Evolutionary conservation across 2,329 filamentous ascomycete species (phyloP), one percentile per base, ranked within the genome.

Genomic region (Aspergillus amoenus): DNA sequence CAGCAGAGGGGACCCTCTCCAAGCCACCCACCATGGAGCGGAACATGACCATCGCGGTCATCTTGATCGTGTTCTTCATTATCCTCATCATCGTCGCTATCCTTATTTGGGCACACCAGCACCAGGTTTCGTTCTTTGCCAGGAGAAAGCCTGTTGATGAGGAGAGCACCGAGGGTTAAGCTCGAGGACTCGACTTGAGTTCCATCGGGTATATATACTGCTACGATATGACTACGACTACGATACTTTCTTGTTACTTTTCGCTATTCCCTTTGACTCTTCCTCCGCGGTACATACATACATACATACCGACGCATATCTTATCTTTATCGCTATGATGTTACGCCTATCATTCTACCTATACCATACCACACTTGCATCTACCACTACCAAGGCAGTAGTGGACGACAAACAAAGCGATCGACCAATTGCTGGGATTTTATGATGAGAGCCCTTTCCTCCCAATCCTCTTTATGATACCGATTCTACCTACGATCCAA

Each of bases 21-120:
- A 21, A 46, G 22, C 22, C 45, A n/a, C 37, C 46, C 60, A 72
- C 64, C 52, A 79, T 78, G 71, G 18, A 66, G 79, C 61, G 69
- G 71, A 81, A 81, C 68, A 72, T 79, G 64, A 70, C 76, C 63
- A 78, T 81, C 60, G 79, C 78, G 13, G 74, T 81, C 56, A 81
- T 81, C 65, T 73, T 81, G 61, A 79, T 81, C 62, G 60, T 78
- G 44, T 70, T 81, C 54, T 81, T 81, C 64, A 58, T 81, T 50
- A 58, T 81, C 46, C 73, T 81, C 40, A 76, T 75, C 18, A 57
- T 77, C 24, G 72, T 75, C 41, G 77, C 74, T 4, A 77, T 72
- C 51, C 65, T 64, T 9, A 73, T 74, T 61, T 75, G 67, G 52
- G 68, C 70, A 5, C 65, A 70, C 51, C 65, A 73, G 51, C 67